phyloP scores from a whole-genome alignment of 2,329 filamentous ascomycete genomes.

The Amphichorda felina region DNA sequence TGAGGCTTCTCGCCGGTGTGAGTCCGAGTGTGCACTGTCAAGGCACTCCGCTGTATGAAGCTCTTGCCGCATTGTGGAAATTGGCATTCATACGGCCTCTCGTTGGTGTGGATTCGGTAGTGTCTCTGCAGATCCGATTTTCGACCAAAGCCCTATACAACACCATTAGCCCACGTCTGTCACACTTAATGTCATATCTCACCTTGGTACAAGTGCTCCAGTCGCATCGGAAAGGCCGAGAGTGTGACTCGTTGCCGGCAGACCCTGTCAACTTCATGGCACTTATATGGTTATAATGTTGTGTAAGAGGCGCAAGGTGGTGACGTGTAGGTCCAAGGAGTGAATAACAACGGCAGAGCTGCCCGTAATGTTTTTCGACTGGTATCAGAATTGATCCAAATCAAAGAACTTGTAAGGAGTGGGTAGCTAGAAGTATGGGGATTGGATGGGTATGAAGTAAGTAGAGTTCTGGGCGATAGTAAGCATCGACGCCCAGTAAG shows the following conservation, averaged over 20 bases:
- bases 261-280: slow-evolving; percentile 53
- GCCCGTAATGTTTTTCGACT: no score
- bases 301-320: no score
- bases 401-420: no score
- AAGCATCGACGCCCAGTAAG: no score
- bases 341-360: no score
- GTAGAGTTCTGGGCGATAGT: no score
- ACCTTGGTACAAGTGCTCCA: slow-evolving; percentile 54
- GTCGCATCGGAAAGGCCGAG: slow-evolving; percentile 52
- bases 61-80: slow-evolving; percentile 53
- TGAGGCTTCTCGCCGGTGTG: slow-evolving; percentile 62
- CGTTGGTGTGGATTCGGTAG: slow-evolving; percentile 61
- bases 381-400: no score
- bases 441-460: no score
- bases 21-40: slow-evolving; percentile 59
- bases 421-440: no score
- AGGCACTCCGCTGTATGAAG: slow-evolving; percentile 63
- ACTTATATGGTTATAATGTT: no score
- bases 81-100: slow-evolving; percentile 52
- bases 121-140: slow-evolving; percentile 62
- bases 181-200: slow-evolving; percentile 12
- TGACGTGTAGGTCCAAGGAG: no score
- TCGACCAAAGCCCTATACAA: slow-evolving; percentile 53
- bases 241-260: slow-evolving; percentile 50
- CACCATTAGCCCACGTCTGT: not conserved